Conservation (phyloP, 2,329 filamentous ascomycete species). For the Ophiosphaerella narmari region DNA sequence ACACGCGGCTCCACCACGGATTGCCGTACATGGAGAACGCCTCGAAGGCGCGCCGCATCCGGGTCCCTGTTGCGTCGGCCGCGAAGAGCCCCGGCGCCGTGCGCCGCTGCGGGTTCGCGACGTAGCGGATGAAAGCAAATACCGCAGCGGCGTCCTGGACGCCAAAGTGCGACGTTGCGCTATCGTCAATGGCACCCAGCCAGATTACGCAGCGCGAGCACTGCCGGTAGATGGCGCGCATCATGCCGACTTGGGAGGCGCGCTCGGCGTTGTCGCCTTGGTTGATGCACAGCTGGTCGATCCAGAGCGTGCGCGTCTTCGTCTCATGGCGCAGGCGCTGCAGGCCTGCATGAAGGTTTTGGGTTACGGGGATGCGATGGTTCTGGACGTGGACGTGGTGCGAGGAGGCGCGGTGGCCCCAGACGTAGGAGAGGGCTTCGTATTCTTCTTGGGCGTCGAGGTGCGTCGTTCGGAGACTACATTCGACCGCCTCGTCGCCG, state of each 20-base stretch:
- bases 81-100: conserved; percentile 7
- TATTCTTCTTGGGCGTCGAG: conserved; percentile 9
- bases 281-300: conserved; percentile 39
- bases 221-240: conserved; percentile 32
- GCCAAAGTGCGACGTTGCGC: neutral
- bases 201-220: conserved; percentile 26
- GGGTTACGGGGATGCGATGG: conserved; percentile 9
- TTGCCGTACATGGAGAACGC: conserved; percentile 23
- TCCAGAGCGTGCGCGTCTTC: conserved; percentile 19
- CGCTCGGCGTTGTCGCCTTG: conserved; percentile 28
- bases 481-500: conserved; percentile 2
- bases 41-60: conserved; percentile 14
- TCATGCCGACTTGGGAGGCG: conserved; percentile 27
- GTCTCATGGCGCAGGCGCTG: conserved; percentile 15
- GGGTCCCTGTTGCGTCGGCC: neutral
- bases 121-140: conserved; percentile 15
- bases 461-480: conserved; percentile 5
- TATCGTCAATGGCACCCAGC: conserved; percentile 24
- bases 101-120: conserved; percentile 3
- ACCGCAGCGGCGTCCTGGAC: conserved; percentile 9
- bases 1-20: conserved; percentile 21
- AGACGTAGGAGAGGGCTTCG: conserved; percentile 27
- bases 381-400: conserved; percentile 12
- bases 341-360: conserved; percentile 20
- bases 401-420: conserved; percentile 15